Percentiles rank a stretch among this genome's conserved stretches.
Evolutionary conservation across 257 asterid genomes (phyloP).

Genomic region (Petunia secreta): DNA sequence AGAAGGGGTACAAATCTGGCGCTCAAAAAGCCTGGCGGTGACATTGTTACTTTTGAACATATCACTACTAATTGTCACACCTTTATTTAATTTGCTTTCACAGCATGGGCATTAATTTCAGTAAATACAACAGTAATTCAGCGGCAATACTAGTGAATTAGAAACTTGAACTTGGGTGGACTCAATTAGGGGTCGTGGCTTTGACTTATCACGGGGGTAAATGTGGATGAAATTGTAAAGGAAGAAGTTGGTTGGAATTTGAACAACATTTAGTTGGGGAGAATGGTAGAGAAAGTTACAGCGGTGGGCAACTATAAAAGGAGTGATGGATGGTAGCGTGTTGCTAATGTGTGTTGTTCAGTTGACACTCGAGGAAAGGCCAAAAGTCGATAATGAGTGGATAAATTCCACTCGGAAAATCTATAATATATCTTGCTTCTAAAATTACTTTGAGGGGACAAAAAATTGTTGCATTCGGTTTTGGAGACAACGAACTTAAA

Average conservation of each 20-base stretch:
- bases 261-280: neutral
- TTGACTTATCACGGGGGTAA: too few species aligned
- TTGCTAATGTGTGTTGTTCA: constrained; percentile 1
- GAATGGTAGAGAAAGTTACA: neutral
- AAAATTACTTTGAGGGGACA: neutral
- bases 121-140: neutral
- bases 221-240: neutral
- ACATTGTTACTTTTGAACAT: constrained; percentile 96
- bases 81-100: neutral
- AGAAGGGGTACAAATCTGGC: constrained; percentile 88
- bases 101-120: neutral
- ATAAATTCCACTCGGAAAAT: neutral
- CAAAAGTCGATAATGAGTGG: neutral
- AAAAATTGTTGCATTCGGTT: neutral
- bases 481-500: neutral
- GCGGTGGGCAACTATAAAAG: neutral
- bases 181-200: neutral
- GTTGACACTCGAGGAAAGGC: neutral
- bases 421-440: neutral
- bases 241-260: neutral
- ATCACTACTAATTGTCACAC: neutral
- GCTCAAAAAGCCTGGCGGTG: constrained; percentile 95
- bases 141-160: neutral
- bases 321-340: neutral
- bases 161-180: neutral